These are phyloP conservation scores for Schwanniomyces occidentalis DNA, from an alignment of 805 yeast genomes.

Conservation along the genomic window DNA sequence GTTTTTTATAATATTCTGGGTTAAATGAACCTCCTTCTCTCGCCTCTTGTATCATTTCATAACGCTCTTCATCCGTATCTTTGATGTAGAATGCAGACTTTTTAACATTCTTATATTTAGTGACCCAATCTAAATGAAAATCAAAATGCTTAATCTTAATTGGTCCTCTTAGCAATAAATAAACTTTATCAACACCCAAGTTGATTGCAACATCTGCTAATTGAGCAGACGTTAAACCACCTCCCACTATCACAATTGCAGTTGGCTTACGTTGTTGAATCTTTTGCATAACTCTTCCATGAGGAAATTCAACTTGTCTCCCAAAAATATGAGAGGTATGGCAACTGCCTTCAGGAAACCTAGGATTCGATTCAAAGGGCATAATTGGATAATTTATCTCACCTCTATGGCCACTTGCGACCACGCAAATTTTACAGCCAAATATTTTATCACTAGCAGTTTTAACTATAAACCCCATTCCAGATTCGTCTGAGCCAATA, in stretches of 20 bases:
- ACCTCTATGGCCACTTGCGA: conserved; percentile 39
- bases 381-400: conserved; percentile 35
- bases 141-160: conserved; percentile 48
- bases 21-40: conserved; percentile 48
- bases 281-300: conserved; percentile 15
- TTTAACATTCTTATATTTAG: conserved; percentile 47
- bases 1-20: conserved; percentile 40
- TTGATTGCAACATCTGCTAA: conserved; percentile 38
- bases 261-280: conserved; percentile 9
- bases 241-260: conserved; percentile 42
- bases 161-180: conserved; percentile 35
- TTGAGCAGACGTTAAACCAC: conserved; percentile 49
- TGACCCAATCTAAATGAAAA: conserved; percentile 50
- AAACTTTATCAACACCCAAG: conserved; percentile 30
- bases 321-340: conserved; percentile 39
- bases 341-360: conserved; percentile 27
- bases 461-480: conserved; percentile 32
- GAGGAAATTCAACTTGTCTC: conserved; percentile 22
- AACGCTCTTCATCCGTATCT: conserved; percentile 44
- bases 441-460: conserved; percentile 30
- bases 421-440: conserved; percentile 35
- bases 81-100: conserved; percentile 44
- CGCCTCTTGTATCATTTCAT: conserved; percentile 40
- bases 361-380: conserved; percentile 13
- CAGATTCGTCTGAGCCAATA: conserved; percentile 20